Percentiles rank a stretch among this genome's conserved stretches.
Conservation (phyloP, 2,329 filamentous ascomycete genomes). For the Penicillium sp. region DNA sequence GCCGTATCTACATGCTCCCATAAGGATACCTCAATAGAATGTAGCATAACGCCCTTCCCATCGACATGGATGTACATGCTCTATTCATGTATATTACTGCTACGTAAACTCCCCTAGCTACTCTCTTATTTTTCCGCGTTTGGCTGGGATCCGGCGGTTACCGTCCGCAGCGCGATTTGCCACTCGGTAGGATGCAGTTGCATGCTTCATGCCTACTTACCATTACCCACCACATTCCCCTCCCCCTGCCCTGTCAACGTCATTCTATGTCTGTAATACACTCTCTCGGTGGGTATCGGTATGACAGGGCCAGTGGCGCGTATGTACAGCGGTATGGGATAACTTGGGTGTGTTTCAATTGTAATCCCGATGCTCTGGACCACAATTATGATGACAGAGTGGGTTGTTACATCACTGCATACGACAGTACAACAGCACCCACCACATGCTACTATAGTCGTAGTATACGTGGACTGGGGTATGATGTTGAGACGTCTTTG, state of each 20-base stretch:
- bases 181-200: neutral
- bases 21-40: neutral
- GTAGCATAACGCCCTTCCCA: neutral
- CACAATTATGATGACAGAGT: neutral
- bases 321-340: neutral
- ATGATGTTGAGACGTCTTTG: neutral
- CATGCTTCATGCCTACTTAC: neutral
- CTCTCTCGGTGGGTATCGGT: neutral
- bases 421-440: neutral
- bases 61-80: neutral
- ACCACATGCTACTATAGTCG: no score
- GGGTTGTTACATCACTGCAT: neutral
- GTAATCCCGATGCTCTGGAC: neutral
- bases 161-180: neutral
- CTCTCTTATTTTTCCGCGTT: neutral
- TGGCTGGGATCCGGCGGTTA: neutral
- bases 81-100: neutral
- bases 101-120: neutral
- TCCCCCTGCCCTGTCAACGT: conserved; percentile 2
- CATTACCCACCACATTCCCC: neutral
- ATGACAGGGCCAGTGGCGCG: neutral
- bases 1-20: neutral
- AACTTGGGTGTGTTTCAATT: neutral
- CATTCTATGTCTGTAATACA: neutral
- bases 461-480: neutral